These are phyloP conservation scores for Acanthamoeba polyphaga DNA, from an alignment of 208 protist species.

Conservation along the genomic window DNA sequence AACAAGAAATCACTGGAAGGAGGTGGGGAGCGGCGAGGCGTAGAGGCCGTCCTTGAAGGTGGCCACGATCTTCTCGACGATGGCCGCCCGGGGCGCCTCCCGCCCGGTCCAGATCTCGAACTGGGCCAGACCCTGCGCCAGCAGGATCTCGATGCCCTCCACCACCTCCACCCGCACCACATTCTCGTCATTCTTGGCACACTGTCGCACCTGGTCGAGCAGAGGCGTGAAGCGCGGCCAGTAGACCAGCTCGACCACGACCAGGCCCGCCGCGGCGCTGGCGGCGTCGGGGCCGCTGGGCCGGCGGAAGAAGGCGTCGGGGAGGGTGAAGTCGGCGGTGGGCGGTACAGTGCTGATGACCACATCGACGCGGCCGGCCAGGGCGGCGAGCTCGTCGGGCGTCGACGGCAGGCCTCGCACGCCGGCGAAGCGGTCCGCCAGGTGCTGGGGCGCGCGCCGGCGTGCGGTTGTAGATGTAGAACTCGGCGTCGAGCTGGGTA, in stretches of 20 bases:
- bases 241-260: conserved; percentile 76
- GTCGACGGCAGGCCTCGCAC: not conserved
- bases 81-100: conserved; percentile 11
- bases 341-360: conserved; percentile 75
- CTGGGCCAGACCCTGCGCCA: conserved; percentile 73
- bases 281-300: not conserved
- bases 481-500: not conserved
- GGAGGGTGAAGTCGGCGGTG: conserved; percentile 69
- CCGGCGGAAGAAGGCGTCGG: not conserved
- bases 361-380: conserved; percentile 32
- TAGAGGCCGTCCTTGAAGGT: conserved; percentile 31
- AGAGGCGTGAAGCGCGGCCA: conserved; percentile 66
- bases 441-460: conserved; percentile 2
- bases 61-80: not conserved
- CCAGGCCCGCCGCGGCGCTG: not conserved
- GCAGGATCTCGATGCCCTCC: conserved; percentile 76
- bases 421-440: not conserved
- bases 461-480: conserved; percentile 70
- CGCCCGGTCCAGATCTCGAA: conserved; percentile 66
- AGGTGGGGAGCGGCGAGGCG: too few relatives aligned
- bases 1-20: too few relatives aligned
- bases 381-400: not conserved
- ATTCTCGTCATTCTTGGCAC: not conserved
- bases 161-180: conserved; percentile 44
- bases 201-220: conserved; percentile 57